Evolutionary conservation across 2,329 filamentous ascomycete genomes (phyloP).

Genomic region (Ceratocystis ficicola): DNA sequence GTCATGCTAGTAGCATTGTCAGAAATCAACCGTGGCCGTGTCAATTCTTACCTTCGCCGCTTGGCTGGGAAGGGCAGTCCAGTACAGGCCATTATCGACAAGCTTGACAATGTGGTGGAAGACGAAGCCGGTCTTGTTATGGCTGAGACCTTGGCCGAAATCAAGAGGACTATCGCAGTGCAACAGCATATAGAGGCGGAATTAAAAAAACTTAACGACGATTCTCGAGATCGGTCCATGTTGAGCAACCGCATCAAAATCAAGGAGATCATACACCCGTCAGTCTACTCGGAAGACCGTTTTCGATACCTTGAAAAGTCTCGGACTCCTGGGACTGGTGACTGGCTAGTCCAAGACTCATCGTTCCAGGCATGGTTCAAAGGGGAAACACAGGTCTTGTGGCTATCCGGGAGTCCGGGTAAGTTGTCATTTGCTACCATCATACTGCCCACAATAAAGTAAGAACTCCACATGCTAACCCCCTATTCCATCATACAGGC

Average conservation of each 20-base stretch:
- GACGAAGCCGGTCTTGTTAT: slow-evolving; percentile 35
- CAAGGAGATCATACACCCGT: slow-evolving; percentile 33
- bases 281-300: slow-evolving; percentile 34
- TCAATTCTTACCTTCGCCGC: slow-evolving; percentile 33
- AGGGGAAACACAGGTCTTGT: slow-evolving; percentile 33
- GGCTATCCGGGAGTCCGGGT: slow-evolving; percentile 36
- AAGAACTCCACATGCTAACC: slow-evolving; percentile 3
- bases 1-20: slow-evolving; percentile 36
- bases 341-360: slow-evolving; percentile 36
- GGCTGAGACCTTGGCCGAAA: slow-evolving; percentile 34
- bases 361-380: slow-evolving; percentile 32
- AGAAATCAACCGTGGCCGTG: slow-evolving; percentile 32
- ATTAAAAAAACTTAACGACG: slow-evolving; percentile 29
- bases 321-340: slow-evolving; percentile 34
- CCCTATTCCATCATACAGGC: slow-evolving; percentile 24
- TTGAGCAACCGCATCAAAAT: slow-evolving; percentile 31
- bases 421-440: slow-evolving; percentile 13
- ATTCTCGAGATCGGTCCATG: slow-evolving; percentile 29
- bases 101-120: slow-evolving; percentile 32
- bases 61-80: slow-evolving; percentile 33
- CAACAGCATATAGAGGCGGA: slow-evolving; percentile 30
- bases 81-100: slow-evolving; percentile 32
- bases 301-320: slow-evolving; percentile 33
- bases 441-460: background rate
- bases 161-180: slow-evolving; percentile 30